Conservation (phyloP, 805 yeast genomes). For the Monosporozyma yasuniensis region DNA sequence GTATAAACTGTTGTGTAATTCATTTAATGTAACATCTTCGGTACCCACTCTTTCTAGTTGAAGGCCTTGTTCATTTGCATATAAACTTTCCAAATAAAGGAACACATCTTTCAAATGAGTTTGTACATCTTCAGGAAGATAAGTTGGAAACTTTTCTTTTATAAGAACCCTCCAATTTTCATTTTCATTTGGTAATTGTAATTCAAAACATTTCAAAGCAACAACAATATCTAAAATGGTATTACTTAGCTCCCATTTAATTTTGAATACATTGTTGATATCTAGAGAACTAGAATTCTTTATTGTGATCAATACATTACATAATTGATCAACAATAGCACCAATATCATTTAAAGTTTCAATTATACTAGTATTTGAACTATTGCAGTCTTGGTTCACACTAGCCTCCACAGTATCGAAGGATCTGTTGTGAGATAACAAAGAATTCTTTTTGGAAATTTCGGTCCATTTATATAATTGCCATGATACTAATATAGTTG, state of each 20-base stretch:
- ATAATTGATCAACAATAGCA: slow-evolving; percentile 13
- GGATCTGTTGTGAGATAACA: slow-evolving; percentile 3
- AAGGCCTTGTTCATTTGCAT: slow-evolving; percentile 15
- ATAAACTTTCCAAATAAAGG: slow-evolving; percentile 21
- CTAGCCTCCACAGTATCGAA: slow-evolving; percentile 6
- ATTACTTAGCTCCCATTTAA: slow-evolving; percentile 15
- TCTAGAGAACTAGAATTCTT: slow-evolving; percentile 1
- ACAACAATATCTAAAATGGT: slow-evolving; percentile 20
- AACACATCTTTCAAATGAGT: slow-evolving; percentile 15
- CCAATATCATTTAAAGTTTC: slow-evolving; percentile 4
- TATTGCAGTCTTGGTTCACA: not conserved
- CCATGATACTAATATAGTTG: slow-evolving; percentile 23
- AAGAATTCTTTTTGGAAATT: slow-evolving; percentile 10
- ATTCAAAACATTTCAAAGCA: slow-evolving; percentile 23
- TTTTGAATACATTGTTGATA: slow-evolving; percentile 1
- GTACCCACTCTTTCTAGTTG: slow-evolving; percentile 18
- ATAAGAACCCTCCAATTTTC: slow-evolving; percentile 15
- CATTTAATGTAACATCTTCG: slow-evolving; percentile 23
- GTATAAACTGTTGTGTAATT: slow-evolving; percentile 6
- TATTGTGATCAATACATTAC: slow-evolving; percentile 6
- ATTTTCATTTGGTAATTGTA: slow-evolving; percentile 21
- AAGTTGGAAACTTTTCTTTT: slow-evolving; percentile 10
- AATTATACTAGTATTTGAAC: not conserved
- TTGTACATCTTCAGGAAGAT: slow-evolving; percentile 8
- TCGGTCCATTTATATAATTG: slow-evolving; percentile 25